Conservation (phyloP, 2,329 filamentous ascomycete species). For the Lasiodiplodia citricola region DNA sequence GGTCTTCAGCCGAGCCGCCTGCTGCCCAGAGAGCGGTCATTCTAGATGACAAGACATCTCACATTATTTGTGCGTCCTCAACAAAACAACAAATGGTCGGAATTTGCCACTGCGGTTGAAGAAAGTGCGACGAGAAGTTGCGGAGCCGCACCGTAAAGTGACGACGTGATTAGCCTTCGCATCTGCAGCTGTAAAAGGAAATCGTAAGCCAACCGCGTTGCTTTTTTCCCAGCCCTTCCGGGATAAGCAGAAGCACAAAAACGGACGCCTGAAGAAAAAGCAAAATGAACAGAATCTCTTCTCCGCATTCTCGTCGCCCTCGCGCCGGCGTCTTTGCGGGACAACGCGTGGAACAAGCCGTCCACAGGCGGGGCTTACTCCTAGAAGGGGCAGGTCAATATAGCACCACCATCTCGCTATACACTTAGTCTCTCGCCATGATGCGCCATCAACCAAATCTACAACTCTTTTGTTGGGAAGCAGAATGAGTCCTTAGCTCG, state of each 20-base stretch:
- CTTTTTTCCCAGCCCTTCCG: not conserved
- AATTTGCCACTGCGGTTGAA: not conserved
- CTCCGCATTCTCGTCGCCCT: not conserved
- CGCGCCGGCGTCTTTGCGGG: not conserved
- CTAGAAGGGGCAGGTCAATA: constrained; percentile 6
- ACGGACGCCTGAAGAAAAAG: not conserved
- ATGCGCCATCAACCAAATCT: not conserved
- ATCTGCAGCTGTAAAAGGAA: not conserved
- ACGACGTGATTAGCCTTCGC: not conserved
- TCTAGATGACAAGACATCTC: not conserved
- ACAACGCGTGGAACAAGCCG: not conserved
- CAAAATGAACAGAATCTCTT: not conserved
- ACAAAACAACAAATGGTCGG: not conserved
- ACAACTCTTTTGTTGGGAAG: not conserved
- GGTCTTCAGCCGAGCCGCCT: constrained; percentile 1
- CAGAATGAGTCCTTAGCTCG: not conserved
- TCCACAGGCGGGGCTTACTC: not conserved
- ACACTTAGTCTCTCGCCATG: not conserved
- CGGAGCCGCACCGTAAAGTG: not conserved
- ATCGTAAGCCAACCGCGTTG: not conserved
- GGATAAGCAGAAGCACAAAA: not conserved
- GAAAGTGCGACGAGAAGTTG: not conserved
- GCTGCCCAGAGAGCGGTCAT: not conserved
- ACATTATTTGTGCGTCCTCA: not conserved
- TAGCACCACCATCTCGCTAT: constrained; percentile 1